These are phyloP conservation scores for Eucalyptus viminalis DNA, from an alignment of 345 rosid species.

Conservation along the genomic window DNA sequence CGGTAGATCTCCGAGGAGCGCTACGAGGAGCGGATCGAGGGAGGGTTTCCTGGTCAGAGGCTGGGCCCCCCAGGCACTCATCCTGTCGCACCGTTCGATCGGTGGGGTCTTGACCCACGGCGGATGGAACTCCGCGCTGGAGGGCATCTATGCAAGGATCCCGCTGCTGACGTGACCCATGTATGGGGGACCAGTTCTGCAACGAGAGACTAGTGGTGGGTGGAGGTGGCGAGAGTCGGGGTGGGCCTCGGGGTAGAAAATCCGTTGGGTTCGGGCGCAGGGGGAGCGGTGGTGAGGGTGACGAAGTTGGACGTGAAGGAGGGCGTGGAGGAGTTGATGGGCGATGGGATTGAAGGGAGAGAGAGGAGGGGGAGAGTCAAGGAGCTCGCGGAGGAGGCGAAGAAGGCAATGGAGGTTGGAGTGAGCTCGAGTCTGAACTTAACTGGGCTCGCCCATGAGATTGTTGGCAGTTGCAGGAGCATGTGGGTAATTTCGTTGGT, in stretches of 20 bases:
- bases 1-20: conserved; percentile 7
- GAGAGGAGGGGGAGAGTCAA: conserved; percentile 1
- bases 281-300: not conserved
- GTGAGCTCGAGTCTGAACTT: conserved; percentile 9
- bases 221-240: conserved; percentile 3
- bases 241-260: conserved; percentile 3
- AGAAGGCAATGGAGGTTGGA: conserved; percentile 3
- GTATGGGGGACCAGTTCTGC: conserved; percentile 17
- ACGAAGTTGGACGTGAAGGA: not conserved
- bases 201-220: conserved; percentile 16
- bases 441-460: not conserved
- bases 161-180: conserved; percentile 21
- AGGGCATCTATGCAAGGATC: conserved; percentile 4
- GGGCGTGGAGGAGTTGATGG: conserved; percentile 4
- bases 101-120: conserved; percentile 19
- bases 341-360: not conserved
- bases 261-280: not conserved
- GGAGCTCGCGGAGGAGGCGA: conserved; percentile 4
- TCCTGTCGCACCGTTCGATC: conserved; percentile 13
- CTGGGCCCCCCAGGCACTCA: conserved; percentile 22
- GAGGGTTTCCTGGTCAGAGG: conserved; percentile 8
- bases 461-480: not conserved
- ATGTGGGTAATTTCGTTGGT: not conserved
- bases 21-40: conserved; percentile 10
- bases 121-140: conserved; percentile 23